Percentiles rank a stretch among this genome's conserved stretches.
Conservation (phyloP, 148 eudicot species). For the Silene latifolia region DNA sequence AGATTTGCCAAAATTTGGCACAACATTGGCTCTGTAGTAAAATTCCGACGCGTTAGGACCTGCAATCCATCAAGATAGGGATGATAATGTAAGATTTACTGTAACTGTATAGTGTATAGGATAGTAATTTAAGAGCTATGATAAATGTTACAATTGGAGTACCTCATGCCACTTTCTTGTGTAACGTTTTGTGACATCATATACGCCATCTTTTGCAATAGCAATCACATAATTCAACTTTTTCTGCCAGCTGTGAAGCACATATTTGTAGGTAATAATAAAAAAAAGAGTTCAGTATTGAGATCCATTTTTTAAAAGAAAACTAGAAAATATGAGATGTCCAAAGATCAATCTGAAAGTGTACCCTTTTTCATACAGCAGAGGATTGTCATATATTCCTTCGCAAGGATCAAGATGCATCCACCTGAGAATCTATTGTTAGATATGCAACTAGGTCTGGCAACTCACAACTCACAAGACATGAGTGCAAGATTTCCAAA, state of each 20-base stretch:
- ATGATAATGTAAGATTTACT: slow-evolving; percentile 6
- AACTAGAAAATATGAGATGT: not conserved
- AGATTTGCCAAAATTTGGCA: slow-evolving; percentile 48
- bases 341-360: slow-evolving; percentile 14
- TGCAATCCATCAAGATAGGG: slow-evolving; percentile 26
- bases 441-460: slow-evolving; percentile 6
- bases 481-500: slow-evolving; percentile 1
- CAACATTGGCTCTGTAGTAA: slow-evolving; percentile 58
- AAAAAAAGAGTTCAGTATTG: not conserved
- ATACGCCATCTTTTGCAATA: slow-evolving; percentile 83
- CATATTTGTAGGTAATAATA: not conserved
- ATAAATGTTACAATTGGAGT: slow-evolving; percentile 8
- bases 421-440: slow-evolving; percentile 52
- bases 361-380: slow-evolving; percentile 96
- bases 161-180: slow-evolving; percentile 98
- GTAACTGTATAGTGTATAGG: not conserved
- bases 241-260: slow-evolving; percentile 64
- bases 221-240: slow-evolving; percentile 74
- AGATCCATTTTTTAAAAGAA: slow-evolving; percentile 11
- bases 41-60: slow-evolving; percentile 74
- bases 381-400: slow-evolving; percentile 83
- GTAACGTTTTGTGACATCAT: slow-evolving; percentile 97
- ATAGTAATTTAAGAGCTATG: slow-evolving; percentile 5
- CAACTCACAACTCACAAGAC: not conserved
- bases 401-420: slow-evolving; percentile 99